A percentile compares a stretch with the other conserved stretches of the same genome.
phyloP scores from a whole-genome alignment of 805 yeast species.

The Cyberlindnera mrakii region DNA sequence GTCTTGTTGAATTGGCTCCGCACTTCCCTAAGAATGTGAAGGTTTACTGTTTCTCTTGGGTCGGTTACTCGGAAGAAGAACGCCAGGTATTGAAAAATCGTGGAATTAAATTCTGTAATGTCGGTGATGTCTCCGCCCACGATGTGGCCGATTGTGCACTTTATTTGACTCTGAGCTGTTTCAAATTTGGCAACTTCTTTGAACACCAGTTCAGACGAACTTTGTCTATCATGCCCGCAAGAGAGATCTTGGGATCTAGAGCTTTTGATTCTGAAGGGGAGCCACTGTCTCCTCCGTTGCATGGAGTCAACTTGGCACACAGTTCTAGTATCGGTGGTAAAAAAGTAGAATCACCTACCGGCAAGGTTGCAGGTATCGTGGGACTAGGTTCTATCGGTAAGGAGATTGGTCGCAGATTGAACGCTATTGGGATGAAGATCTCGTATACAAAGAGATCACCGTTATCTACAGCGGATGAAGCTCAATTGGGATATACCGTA shows the following conservation, averaged over 20 bases:
- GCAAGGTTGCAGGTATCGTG: conserved; percentile 54
- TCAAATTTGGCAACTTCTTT: conserved; percentile 48
- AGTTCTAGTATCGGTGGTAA: conserved; percentile 41
- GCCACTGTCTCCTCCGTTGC: conserved; percentile 25
- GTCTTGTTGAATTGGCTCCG: conserved; percentile 37
- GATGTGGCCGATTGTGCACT: conserved; percentile 73
- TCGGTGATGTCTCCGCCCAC: conserved; percentile 50
- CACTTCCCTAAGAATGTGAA: conserved; percentile 41
- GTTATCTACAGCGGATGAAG: conserved; percentile 29
- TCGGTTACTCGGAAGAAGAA: conserved; percentile 53
- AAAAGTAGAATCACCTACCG: conserved; percentile 45
- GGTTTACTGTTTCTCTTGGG: conserved; percentile 50
- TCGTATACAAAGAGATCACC: conserved; percentile 53
- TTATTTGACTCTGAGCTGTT: conserved; percentile 49
- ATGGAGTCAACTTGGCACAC: conserved; percentile 26
- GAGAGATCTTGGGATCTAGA: conserved; percentile 33
- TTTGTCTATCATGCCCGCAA: conserved; percentile 37
- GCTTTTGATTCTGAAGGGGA: conserved; percentile 31
- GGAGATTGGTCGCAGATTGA: conserved; percentile 50
- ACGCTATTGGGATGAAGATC: conserved; percentile 55
- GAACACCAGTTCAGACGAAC: conserved; percentile 35
- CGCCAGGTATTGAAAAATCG: conserved; percentile 35
- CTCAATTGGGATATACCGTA: conserved; percentile 38
- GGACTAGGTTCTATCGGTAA: conserved; percentile 78
- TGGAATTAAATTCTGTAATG: conserved; percentile 56